A percentile compares a stretch with the other conserved stretches of the same genome.
phyloP scores from a whole-genome alignment of 345 rosid species.

The Nasturtium officinale region DNA sequence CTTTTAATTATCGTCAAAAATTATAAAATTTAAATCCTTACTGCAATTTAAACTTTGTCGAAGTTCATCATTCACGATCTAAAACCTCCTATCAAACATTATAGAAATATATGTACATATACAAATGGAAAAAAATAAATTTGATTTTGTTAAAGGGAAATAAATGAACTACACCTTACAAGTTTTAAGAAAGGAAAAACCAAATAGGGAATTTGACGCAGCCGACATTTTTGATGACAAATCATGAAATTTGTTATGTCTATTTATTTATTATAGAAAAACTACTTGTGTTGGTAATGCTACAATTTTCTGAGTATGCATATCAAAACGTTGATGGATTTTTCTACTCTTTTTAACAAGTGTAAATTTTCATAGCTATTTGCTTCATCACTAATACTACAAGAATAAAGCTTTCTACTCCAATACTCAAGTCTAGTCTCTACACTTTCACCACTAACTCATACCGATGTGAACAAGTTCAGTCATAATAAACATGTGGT shows the following conservation, averaged over 20 bases:
- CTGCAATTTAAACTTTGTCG: not conserved
- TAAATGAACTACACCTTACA: constrained; percentile 8
- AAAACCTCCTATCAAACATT: not conserved
- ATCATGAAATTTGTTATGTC: constrained; percentile 23
- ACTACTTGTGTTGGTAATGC: too few species aligned
- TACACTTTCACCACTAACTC: too few species aligned
- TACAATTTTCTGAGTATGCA: too few species aligned
- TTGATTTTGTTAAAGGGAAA: not conserved
- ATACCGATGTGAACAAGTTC: too few species aligned
- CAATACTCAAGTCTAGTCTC: too few species aligned
- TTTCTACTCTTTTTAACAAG: too few species aligned
- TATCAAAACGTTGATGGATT: too few species aligned
- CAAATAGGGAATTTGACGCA: constrained; percentile 31
- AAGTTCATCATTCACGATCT: not conserved
- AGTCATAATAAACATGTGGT: too few species aligned
- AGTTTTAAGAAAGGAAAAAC: constrained; percentile 20
- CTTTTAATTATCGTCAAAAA: not conserved
- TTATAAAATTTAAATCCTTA: too few species aligned
- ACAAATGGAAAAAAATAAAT: not conserved
- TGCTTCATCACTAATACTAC: too few species aligned
- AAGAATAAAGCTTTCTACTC: too few species aligned
- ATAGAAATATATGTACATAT: not conserved
- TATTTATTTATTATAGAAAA: not conserved
- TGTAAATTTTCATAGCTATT: too few species aligned
- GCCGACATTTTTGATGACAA: constrained; percentile 40